Evolutionary conservation across 2,329 filamentous ascomycete species (phyloP).

Genomic region (Dactylellina drechsleri): DNA sequence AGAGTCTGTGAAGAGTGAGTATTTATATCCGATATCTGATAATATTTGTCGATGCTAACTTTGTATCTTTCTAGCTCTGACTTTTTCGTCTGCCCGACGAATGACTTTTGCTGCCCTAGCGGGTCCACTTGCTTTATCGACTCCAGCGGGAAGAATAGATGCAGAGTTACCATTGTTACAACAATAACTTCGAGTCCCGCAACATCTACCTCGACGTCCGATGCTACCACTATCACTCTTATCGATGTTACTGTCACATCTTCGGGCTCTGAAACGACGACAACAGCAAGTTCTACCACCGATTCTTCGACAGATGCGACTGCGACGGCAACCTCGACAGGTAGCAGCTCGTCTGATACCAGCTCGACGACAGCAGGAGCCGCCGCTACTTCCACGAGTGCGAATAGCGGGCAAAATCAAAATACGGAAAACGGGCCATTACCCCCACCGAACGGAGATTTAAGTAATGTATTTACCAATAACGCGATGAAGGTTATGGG

Average conservation of each 20-base stretch:
- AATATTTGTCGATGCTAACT: conserved; percentile 2
- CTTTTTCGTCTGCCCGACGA: conserved; percentile 52
- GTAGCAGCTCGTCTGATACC: not conserved
- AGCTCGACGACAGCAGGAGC: conserved; percentile 5
- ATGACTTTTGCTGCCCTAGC: conserved; percentile 51
- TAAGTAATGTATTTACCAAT: conserved; percentile 49
- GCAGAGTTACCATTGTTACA: conserved; percentile 45
- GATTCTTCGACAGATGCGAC: conserved; percentile 13
- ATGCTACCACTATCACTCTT: not conserved
- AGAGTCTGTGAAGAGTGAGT: conserved; percentile 47
- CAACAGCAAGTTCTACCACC: conserved; percentile 14
- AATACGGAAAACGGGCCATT: conserved; percentile 21
- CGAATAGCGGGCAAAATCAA: conserved; percentile 2
- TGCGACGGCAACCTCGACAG: conserved; percentile 3
- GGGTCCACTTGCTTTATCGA: conserved; percentile 48
- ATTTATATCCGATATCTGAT: not conserved
- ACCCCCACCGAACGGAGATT: conserved; percentile 45
- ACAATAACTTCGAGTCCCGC: conserved; percentile 28
- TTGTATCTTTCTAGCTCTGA: conserved; percentile 23
- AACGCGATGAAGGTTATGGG: not conserved
- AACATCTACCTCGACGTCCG: conserved; percentile 5
- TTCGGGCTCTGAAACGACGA: not conserved
- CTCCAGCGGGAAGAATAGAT: conserved; percentile 32
- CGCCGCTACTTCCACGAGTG: conserved; percentile 17
- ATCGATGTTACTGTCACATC: not conserved